phyloP scores from a whole-genome alignment of 2,329 filamentous ascomycete species.

The Fusarium ramigenum region DNA sequence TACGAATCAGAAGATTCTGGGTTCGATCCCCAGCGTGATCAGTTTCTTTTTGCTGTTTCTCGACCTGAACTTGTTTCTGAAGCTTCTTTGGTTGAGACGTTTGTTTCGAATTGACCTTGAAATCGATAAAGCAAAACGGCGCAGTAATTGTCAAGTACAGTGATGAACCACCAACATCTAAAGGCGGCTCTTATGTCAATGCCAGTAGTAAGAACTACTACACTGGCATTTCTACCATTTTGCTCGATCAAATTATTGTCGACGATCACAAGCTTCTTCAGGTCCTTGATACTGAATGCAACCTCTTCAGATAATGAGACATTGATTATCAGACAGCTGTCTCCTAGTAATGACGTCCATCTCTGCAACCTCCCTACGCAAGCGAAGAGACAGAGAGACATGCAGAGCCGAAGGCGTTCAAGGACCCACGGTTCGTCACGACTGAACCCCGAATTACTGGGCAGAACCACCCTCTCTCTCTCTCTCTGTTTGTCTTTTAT shows the following conservation, averaged over 20 bases:
- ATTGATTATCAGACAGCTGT: neutral
- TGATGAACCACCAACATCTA: fast-evolving
- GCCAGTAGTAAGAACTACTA: neutral
- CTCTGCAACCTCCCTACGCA: neutral
- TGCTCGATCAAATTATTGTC: neutral
- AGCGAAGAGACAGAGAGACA: neutral
- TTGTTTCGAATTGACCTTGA: neutral
- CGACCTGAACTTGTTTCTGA: neutral
- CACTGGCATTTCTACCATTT: neutral
- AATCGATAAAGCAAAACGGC: neutral
- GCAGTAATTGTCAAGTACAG: neutral
- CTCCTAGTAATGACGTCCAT: neutral
- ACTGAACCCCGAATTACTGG: neutral
- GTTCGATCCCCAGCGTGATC: conserved; percentile 42
- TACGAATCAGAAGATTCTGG: conserved; percentile 45
- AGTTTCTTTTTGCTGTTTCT: neutral
- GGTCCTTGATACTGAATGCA: neutral
- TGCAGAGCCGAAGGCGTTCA: neutral
- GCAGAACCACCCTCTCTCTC: neutral
- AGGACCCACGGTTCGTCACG: neutral
- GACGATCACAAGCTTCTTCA: neutral
- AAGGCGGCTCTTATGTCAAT: neutral
- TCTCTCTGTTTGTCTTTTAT: neutral
- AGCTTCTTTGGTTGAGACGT: neutral
- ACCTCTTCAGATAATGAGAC: neutral